Conservation (phyloP, 2,329 filamentous ascomycete genomes). For the Calycina herbarum region DNA sequence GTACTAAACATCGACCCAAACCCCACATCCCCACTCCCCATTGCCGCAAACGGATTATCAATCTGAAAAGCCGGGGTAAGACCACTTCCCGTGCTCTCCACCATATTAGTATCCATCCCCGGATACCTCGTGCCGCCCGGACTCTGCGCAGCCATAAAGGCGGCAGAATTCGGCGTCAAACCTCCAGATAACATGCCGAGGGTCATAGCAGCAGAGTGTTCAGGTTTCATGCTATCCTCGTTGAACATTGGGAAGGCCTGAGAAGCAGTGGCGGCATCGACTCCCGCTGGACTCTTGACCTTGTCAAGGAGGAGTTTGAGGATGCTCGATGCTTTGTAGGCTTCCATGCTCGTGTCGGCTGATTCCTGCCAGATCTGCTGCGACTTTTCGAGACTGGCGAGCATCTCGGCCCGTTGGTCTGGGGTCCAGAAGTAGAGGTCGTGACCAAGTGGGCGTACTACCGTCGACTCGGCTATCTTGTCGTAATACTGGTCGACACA, state of each 20-base stretch:
- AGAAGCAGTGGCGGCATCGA: conserved; percentile 25
- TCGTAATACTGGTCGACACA: conserved; percentile 79
- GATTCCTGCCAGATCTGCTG: conserved; percentile 78
- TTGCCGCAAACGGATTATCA: conserved; percentile 33
- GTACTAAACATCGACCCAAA: conserved; percentile 53
- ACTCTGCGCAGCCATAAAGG: conserved; percentile 40
- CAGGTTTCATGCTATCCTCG: conserved; percentile 57
- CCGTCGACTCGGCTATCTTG: conserved; percentile 42
- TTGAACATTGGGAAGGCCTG: conserved; percentile 35
- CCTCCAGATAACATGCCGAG: conserved; percentile 67
- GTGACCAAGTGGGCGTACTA: conserved; percentile 42
- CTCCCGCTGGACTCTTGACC: conserved; percentile 54
- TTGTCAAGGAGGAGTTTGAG: conserved; percentile 85
- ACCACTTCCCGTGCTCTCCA: conserved; percentile 40
- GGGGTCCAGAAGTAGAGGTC: conserved; percentile 56
- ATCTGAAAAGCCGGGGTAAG: conserved; percentile 43
- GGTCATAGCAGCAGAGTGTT: conserved; percentile 68
- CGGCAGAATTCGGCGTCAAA: conserved; percentile 47
- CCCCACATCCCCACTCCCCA: conserved; percentile 37
- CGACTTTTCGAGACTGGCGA: conserved; percentile 69
- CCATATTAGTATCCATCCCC: conserved; percentile 35
- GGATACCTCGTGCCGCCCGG: conserved; percentile 29
- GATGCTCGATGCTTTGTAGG: conserved; percentile 79
- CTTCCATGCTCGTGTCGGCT: conserved; percentile 79
- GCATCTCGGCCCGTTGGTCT: conserved; percentile 71